Evolutionary conservation across 257 asterid species (phyloP).

Genomic region (Penstemon barbatus): DNA sequence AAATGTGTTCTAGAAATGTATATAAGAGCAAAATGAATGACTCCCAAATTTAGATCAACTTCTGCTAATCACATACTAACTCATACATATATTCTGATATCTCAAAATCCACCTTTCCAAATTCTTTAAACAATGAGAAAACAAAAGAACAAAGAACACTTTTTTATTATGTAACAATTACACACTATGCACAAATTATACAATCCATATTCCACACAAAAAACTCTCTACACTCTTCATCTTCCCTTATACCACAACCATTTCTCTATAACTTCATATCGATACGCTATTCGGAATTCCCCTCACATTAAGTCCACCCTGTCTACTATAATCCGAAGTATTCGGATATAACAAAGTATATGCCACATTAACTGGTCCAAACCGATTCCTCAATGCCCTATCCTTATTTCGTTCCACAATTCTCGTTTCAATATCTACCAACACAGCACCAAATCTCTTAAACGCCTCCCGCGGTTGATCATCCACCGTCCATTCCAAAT

Average conservation of each 20-base stretch:
- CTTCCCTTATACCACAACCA: neutral
- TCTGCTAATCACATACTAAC: no score
- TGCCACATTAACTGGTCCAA: conserved; percentile 61
- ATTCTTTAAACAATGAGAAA: neutral
- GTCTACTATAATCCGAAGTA: conserved; percentile 36
- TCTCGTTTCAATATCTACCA: conserved; percentile 46
- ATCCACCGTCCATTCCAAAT: conserved; percentile 57
- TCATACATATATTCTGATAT: no score
- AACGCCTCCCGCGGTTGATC: conserved; percentile 46
- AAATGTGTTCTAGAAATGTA: no score
- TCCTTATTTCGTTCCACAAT: conserved; percentile 45
- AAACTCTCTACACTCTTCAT: no score
- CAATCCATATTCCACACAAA: conserved; percentile 2
- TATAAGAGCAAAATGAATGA: no score
- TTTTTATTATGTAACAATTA: neutral
- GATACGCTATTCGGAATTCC: conserved; percentile 83
- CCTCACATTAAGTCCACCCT: conserved; percentile 67
- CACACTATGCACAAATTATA: neutral
- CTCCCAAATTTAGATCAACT: no score
- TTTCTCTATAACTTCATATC: conserved; percentile 37
- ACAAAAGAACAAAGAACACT: neutral
- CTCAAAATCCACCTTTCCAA: neutral
- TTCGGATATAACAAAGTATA: conserved; percentile 58
- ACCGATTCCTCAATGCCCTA: conserved; percentile 41
- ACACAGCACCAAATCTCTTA: conserved; percentile 35